Conservation (phyloP, 2,329 filamentous ascomycete species). For the Talaromyces sp. region DNA sequence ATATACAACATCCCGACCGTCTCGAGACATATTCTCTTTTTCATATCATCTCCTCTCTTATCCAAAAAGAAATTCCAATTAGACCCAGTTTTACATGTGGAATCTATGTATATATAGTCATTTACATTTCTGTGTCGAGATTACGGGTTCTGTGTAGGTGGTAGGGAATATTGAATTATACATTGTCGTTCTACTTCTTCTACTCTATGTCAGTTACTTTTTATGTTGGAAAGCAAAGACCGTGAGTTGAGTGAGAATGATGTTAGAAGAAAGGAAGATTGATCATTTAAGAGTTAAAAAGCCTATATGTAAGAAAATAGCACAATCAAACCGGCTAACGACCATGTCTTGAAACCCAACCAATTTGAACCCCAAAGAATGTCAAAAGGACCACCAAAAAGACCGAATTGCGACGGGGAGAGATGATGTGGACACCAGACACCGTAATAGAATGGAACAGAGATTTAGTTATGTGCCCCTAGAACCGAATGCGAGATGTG, state of each 20-base stretch:
- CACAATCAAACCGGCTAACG: background rate
- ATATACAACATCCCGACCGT: background rate
- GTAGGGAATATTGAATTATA: background rate
- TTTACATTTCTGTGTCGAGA: background rate
- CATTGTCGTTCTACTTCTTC: background rate
- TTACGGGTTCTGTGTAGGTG: background rate
- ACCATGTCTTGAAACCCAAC: background rate
- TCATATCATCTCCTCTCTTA: slow-evolving; percentile 3
- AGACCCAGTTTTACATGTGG: background rate
- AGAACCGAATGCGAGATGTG: background rate
- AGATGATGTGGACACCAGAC: background rate
- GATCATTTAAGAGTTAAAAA: background rate
- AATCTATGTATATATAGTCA: background rate
- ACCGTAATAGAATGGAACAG: background rate
- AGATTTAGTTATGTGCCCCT: background rate
- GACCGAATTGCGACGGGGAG: background rate
- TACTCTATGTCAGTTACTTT: no score
- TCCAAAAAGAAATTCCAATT: background rate
- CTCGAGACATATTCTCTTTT: background rate
- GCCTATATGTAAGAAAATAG: background rate
- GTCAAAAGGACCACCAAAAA: background rate
- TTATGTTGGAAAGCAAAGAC: no score
- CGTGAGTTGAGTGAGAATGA: no score
- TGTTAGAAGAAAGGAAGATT: background rate
- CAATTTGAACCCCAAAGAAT: background rate